Base-by-base conservation (phyloP, 1,284 basidiomycete genomes). In the Rhodotorula sp. region DNA sequence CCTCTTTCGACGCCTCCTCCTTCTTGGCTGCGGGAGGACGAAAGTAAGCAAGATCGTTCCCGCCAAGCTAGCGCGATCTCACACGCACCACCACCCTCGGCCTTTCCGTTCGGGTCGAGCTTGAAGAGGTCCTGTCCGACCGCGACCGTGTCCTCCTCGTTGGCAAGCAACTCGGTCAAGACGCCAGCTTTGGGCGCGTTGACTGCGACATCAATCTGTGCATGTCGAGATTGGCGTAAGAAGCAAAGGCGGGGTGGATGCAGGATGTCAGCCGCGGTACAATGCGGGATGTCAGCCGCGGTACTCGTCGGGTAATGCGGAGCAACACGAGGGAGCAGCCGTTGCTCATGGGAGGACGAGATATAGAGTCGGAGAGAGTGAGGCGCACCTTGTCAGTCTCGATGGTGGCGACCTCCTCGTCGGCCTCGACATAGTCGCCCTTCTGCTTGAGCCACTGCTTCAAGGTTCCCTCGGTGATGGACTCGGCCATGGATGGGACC, bases 401-500 rank as follows among this genome's bases (percentile, higher is more conserved):
- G 76, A 99, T 98, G 58, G 92, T 95, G 34, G 94, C 95, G 66
- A 99, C 86, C 83, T 99, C 95, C 83, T 99, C 95, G 80, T 97
- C 93, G 53, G 85, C 89, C 79, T 89, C 87, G 69, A 99, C 94
- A 71, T 84, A 86, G 79, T 99, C 95, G 54, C 95, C 95, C 61
- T 91, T 88, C 82, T 94, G 87, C 84, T 98, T 98, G 77, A 86
- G 85, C 93, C 94, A 99, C 71, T 92, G 86, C 83, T 94, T 97
- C 71, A 99, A 85, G 9, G 95, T 99, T 64, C 95, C 95, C 82
- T 99, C 95, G 24, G 92, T 92, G 82, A 99, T 96, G 76, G 94
- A 97, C 82, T 99, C 95, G 64, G 95, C 94, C 94, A 99, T 97
- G 82, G 94, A 90, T 34, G 95, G 95, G 59, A 99, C 95, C 84